Percentiles rank a stretch among this genome's conserved stretches.
Evolutionary conservation across 495 filamentous ascomycete species (phyloP).

Genomic region (Chaetomium cochliodes): DNA sequence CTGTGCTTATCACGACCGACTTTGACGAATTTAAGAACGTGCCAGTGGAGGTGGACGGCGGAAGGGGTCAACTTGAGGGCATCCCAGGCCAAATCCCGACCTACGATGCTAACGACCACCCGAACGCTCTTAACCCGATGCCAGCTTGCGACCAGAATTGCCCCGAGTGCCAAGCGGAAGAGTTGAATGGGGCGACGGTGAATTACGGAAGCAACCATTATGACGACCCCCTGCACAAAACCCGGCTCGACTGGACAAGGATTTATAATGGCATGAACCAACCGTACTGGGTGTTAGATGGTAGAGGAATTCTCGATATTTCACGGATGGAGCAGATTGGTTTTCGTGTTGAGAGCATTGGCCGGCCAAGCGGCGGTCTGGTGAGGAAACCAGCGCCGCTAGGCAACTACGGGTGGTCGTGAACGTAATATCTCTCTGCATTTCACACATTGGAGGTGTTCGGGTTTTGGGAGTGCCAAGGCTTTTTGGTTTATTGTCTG

Average conservation of each 20-base stretch:
- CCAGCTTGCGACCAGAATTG: neutral
- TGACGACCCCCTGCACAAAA: neutral
- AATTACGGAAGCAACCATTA: too few relatives aligned
- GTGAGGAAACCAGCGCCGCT: too few relatives aligned
- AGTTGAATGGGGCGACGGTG: neutral
- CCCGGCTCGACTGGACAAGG: neutral
- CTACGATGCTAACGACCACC: neutral
- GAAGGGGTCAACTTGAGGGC: neutral
- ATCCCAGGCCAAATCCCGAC: neutral
- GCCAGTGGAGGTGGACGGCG: neutral
- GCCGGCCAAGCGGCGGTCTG: neutral
- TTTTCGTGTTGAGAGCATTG: conserved; percentile 2
- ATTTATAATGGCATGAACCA: neutral
- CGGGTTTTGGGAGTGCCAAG: too few relatives aligned
- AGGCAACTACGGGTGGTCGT: too few relatives aligned
- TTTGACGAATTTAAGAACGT: conserved; percentile 8
- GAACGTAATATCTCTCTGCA: too few relatives aligned
- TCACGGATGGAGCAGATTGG: conserved; percentile 1
- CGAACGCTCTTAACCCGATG: neutral
- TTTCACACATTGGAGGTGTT: too few relatives aligned
- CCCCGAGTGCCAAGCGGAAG: neutral
- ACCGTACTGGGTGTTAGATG: neutral
- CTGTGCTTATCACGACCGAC: conserved; percentile 12
- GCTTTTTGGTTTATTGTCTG: too few relatives aligned
- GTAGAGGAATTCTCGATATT: neutral